Evolutionary conservation across 352 stramenopile species (phyloP), one percentile per base, ranked within the genome.

Genomic region (Plasmopara halstedii): DNA sequence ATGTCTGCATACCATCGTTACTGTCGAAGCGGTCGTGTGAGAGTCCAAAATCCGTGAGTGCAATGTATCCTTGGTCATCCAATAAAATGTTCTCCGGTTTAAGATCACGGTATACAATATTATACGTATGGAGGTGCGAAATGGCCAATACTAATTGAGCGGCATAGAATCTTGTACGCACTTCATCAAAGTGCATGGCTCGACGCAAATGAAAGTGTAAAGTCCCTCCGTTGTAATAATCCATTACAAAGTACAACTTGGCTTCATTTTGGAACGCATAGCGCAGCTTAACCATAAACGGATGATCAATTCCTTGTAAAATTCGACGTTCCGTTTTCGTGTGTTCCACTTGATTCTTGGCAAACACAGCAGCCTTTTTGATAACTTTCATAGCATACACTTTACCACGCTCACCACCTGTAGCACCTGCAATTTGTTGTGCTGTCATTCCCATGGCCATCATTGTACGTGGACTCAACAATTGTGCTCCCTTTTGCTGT

Each of bases 301-400:
- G 83, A 44, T 91, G 82, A 48, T 94, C 80, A 22, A 94, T 65
- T 35, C 82, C 70, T 50, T 85, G 80, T 27, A 96, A 62, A 33
- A 96, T 87, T 20, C 77, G 76, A 2, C 84, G 75, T 68, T 96
- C 87, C 0, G 83, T 91, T 57, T 94, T 95, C 7, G 87, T 96
- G 62, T 96, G 87, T 42, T 95, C 85, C 10, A 96, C 82, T 48
- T 96, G 87, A 43, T 89, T 85, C 36, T 89, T 90, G 13, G 70
- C 79, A 54, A 89, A 90, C 22, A 96, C 77, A 0, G 83, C 73
- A 0, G 72, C 62, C 51, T 96, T 96, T 53, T 94, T 93, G 39
- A 96, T 85, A 20, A 96, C 83, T 42, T 96, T 96, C 84, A 96
- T 95, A 4, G 87, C 87, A 53, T 86, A 96, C 13, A 95, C 72